phyloP scores from a whole-genome alignment of 139 green algal species.

The Chlorella sp. region DNA sequence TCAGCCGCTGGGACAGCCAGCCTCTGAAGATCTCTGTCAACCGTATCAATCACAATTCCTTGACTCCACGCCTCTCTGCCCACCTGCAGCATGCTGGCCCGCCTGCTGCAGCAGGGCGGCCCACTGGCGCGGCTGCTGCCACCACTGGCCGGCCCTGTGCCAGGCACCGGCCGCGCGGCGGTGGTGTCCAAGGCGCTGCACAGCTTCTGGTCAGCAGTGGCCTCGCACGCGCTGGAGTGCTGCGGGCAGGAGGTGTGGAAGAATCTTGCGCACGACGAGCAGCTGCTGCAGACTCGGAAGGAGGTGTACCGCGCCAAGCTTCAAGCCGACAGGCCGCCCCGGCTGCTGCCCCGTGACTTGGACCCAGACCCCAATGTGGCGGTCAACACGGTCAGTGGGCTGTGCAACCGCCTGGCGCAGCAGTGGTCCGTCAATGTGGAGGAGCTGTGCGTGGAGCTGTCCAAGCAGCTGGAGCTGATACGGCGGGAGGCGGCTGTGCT shows the following conservation, averaged over 20 bases:
- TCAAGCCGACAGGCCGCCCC: not conserved
- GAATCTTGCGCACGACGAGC: too few species aligned
- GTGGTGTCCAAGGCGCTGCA: not conserved
- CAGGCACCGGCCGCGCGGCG: too few species aligned
- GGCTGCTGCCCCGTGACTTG: not conserved
- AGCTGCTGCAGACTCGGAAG: not conserved
- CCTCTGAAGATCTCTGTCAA: too few species aligned
- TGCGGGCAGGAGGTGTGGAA: not conserved
- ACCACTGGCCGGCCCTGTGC: too few species aligned
- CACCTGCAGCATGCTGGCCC: not conserved
- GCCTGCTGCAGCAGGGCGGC: not conserved
- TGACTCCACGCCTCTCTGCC: too few species aligned
- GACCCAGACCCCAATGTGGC: not conserved
- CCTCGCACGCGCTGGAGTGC: not conserved
- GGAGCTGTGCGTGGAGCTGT: not conserved
- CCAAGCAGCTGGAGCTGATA: not conserved
- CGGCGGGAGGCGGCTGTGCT: not conserved
- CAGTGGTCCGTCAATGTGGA: not conserved
- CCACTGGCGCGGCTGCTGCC: not conserved
- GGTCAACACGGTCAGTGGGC: not conserved
- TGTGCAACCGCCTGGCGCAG: not conserved
- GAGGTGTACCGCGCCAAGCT: too few species aligned
- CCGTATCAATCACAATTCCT: too few species aligned
- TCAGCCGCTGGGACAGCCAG: too few species aligned
- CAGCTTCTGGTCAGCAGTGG: not conserved